phyloP scores from a whole-genome alignment of 495 filamentous ascomycete species.

The Amphirosellinia nigrospora region DNA sequence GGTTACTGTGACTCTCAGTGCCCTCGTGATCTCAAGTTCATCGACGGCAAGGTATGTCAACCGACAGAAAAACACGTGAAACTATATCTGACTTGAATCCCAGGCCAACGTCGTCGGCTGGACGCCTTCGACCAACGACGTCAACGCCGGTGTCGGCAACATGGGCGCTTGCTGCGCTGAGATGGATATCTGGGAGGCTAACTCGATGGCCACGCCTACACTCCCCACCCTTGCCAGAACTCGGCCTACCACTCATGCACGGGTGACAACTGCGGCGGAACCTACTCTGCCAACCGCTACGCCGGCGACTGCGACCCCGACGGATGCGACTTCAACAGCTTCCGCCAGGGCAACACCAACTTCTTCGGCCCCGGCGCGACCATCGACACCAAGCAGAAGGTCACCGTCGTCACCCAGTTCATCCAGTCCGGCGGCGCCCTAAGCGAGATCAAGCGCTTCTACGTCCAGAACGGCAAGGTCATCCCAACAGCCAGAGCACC shows the following conservation, averaged over 20 bases:
- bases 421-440: conserved; percentile 61
- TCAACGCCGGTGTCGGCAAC: conserved; percentile 60
- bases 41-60: conserved; percentile 49
- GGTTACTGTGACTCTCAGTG: conserved; percentile 67
- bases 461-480: conserved; percentile 66
- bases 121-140: conserved; percentile 59
- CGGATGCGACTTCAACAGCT: conserved; percentile 55
- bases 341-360: conserved; percentile 61
- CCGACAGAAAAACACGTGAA: conserved; percentile 55
- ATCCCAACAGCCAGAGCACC: conserved; percentile 60
- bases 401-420: conserved; percentile 77
- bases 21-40: conserved; percentile 57
- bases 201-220: conserved; percentile 65
- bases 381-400: conserved; percentile 62
- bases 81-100: conserved; percentile 4
- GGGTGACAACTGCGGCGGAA: conserved; percentile 54
- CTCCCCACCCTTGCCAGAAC: conserved; percentile 68
- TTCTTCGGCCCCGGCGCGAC: conserved; percentile 64
- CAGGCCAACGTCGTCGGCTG: conserved; percentile 65
- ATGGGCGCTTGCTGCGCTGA: conserved; percentile 73
- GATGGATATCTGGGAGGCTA: conserved; percentile 78
- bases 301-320: conserved; percentile 60
- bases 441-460: conserved; percentile 65
- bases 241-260: conserved; percentile 52
- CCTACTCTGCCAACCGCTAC: conserved; percentile 51